Base-by-base conservation (phyloP, 2,329 filamentous ascomycete genomes). In the Chaetomium sp. region DNA sequence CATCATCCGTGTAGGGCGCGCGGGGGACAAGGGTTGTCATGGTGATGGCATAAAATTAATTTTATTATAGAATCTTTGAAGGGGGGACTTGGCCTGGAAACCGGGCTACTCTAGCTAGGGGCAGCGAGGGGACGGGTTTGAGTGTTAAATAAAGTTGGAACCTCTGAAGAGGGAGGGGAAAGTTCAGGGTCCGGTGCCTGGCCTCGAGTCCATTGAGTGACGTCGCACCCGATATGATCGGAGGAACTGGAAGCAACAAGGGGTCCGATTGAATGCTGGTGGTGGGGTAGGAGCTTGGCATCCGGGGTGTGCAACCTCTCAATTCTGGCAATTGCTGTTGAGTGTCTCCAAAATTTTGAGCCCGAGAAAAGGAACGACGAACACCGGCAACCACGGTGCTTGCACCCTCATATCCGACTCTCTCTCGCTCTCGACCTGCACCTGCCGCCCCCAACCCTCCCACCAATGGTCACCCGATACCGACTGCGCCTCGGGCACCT, bases 11-110 rank as follows among this genome's bases (percentile, higher is more conserved):
- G 80, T 98, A 98, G 0, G 91, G 87, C 63, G 85, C 81, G 64
- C 92, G 87, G 57, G 91, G 91, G 53, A 84, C 79, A 53, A 96
- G 83, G 49, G 89, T 89, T 13, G 93, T 90, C 94, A 98, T 98
- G 62, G 67, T 73, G 66, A 7, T 38, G 47, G 59, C 19, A 42
- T 27, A n/a, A 23, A 5, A 29, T 31, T 53, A 53, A 27, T 56
- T 38, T 23, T 38, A 16, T 56, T n/a, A 42, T 42, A 42, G 38
- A 42, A 19, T n/a, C 19, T 42, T 42, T 42, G 38, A 42, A 42
- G 38, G 31, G 10, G 53, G 33, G 35, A 19, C 9, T 29, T 27
- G 35, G 16, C 23, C 13, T 21, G 45, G 42, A 47, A 12, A 47
- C 45, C 23, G 19, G 38, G 38, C 38, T 42, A 42, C 38, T 42